These are phyloP conservation scores for Arabidopsis lyrata DNA, from an alignment of 441 rosid genomes.

Conservation along the genomic window DNA sequence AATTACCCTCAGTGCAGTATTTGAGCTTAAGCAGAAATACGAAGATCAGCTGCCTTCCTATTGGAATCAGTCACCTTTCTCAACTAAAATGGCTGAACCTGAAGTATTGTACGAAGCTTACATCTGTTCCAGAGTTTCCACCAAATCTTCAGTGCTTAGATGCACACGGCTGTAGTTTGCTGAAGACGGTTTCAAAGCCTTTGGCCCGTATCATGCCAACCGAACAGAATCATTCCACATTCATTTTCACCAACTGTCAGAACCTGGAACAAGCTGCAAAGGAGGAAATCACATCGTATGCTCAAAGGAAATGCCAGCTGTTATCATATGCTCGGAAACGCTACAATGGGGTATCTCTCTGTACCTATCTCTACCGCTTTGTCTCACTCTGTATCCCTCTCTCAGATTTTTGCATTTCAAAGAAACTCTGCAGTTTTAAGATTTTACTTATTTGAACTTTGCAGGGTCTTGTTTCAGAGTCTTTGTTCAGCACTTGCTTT, in stretches of 20 bases:
- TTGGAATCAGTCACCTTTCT: conserved; percentile 13
- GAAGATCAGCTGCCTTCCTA: conserved; percentile 5
- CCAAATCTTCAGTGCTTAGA: conserved; percentile 17
- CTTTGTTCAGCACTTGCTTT: conserved; percentile 31
- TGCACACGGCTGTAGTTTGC: conserved; percentile 22
- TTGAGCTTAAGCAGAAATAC: conserved; percentile 21
- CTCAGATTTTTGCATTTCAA: background rate
- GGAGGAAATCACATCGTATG: conserved; percentile 8
- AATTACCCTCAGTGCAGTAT: background rate
- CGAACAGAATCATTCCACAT: background rate
- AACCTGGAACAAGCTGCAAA: conserved; percentile 30
- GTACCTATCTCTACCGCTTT: background rate
- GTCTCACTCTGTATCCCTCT: background rate
- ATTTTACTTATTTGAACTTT: background rate
- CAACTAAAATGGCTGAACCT: conserved; percentile 15
- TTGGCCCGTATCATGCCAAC: conserved; percentile 6
- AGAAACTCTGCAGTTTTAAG: background rate
- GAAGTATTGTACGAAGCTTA: conserved; percentile 31
- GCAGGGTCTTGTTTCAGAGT: conserved; percentile 33
- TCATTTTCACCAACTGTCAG: conserved; percentile 31
- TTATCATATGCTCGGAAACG: background rate
- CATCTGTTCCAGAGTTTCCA: conserved; percentile 16
- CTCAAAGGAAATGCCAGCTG: conserved; percentile 5
- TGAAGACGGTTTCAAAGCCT: conserved; percentile 31
- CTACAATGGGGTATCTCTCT: conserved; percentile 13